Base-by-base conservation (phyloP, 352 stramenopile species). In the Phytophthora syringae region DNA sequence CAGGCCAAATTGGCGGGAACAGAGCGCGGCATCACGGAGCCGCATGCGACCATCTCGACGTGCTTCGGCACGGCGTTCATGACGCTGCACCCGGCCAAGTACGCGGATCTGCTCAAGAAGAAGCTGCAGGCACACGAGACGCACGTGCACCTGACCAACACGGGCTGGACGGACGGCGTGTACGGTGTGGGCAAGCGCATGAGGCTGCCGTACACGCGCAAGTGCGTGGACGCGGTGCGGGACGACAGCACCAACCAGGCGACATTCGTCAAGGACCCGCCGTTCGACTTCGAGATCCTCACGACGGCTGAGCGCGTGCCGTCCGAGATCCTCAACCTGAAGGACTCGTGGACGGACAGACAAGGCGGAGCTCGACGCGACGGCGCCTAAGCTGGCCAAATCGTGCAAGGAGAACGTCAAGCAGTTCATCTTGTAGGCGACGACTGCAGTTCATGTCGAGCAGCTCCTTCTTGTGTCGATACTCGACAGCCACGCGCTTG, bases 61-160 rank as follows among this genome's bases (percentile, higher is more conserved):
- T 99, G 97, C 80, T 99, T 99, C 77, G 97, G 97, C 57, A 95
- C 95, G 40, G 97, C 97, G 18, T 99, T 99, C 82, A 82, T 99
- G 78, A 97, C 96, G 49, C 78, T 99, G 45, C 96, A 98, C 81
- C 97, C 97, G 45, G 98, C 96, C 58, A 84, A 92, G 54, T 99
- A 99, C 77, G 97, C 97, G 28, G 95, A 99, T 47, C 72, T 99
- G 52, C 82, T 99, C 25, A 87, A 98, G 75, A 76, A 98, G 58
- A 99, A 99, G 82, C 84, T 99, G 43, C 75, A 98, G 70, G 89
- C 90, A 66, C 89, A 99, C 80, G 89, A 91, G 52, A 97, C 92
- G 44, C 79, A 95, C 52, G 96, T 95, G 45, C 99, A 95, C 87
- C 72, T 99, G 32, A 94, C 99, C 60, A 99, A 99, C 85, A 99